These are phyloP conservation scores for Penicillium atrosanguineum DNA, from an alignment of 495 filamentous ascomycete genomes.

Conservation along the genomic window DNA sequence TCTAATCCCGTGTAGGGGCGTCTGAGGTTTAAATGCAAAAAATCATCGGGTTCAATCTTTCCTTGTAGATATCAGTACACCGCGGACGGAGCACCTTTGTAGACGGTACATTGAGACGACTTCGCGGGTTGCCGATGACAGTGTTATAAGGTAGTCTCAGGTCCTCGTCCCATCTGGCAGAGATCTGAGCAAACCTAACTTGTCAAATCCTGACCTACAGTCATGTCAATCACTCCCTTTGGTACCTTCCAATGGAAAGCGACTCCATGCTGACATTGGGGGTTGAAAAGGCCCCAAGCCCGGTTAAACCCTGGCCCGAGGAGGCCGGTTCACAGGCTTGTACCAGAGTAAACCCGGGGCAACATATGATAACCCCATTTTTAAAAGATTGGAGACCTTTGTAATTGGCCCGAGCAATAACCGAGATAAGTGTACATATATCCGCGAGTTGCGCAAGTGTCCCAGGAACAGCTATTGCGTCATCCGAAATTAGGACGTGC, in stretches of 20 bases:
- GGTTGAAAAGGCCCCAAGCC: no score
- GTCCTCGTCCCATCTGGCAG: no score
- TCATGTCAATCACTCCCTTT: neutral
- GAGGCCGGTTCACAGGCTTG: no score
- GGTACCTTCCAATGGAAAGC: neutral
- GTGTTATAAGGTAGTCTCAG: no score
- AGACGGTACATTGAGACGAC: neutral
- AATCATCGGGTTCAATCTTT: conserved; percentile 37
- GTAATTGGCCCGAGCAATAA: conserved; percentile 4
- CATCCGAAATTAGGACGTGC: conserved; percentile 21
- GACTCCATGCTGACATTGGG: no score
- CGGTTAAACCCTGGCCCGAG: no score
- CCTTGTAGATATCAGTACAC: neutral
- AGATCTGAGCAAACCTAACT: no score
- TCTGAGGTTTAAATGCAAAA: conserved; percentile 44
- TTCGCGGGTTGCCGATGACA: neutral
- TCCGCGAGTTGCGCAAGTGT: neutral
- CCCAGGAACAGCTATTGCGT: conserved; percentile 27
- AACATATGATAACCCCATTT: neutral
- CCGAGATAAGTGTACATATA: conserved; percentile 9
- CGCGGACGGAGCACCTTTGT: no score
- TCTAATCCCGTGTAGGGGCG: conserved; percentile 47
- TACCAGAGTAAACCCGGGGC: neutral
- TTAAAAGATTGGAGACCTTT: neutral
- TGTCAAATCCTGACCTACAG: neutral